These are phyloP conservation scores for Jamesozyma gamospora DNA, from an alignment of 805 yeast genomes.

Conservation along the genomic window DNA sequence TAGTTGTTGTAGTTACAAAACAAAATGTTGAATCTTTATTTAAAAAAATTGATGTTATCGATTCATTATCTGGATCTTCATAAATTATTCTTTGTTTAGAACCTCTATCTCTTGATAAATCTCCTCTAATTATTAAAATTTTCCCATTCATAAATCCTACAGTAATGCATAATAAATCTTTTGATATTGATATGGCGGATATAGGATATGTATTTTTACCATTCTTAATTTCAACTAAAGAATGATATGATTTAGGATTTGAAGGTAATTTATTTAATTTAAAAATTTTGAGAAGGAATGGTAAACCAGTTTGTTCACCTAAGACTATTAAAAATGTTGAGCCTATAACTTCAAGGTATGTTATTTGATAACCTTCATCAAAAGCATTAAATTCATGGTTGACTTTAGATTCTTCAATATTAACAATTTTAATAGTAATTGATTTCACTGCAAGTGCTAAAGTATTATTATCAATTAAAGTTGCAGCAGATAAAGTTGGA, in stretches of 20 bases:
- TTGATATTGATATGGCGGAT: slow-evolving; percentile 19
- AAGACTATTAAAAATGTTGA: slow-evolving; percentile 53
- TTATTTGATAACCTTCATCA: slow-evolving; percentile 46
- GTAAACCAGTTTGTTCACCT: slow-evolving; percentile 65
- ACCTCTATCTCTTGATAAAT: slow-evolving; percentile 78
- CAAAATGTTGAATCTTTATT: slow-evolving; percentile 40
- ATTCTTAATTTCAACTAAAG: slow-evolving; percentile 54
- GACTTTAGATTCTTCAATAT: slow-evolving; percentile 36
- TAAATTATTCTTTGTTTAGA: slow-evolving; percentile 75
- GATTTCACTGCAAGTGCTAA: slow-evolving; percentile 52
- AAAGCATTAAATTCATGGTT: slow-evolving; percentile 51
- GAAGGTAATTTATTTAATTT: slow-evolving; percentile 43
- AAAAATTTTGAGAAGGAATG: slow-evolving; percentile 65
- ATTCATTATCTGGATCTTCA: slow-evolving; percentile 51
- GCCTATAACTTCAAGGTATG: slow-evolving; percentile 41
- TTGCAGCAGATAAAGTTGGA: slow-evolving; percentile 54
- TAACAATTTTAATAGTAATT: slow-evolving; percentile 47
- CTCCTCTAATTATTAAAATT: slow-evolving; percentile 77
- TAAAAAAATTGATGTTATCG: slow-evolving; percentile 69
- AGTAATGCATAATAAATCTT: slow-evolving; percentile 21
- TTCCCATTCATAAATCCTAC: slow-evolving; percentile 46
- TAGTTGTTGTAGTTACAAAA: slow-evolving; percentile 67
- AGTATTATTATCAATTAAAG: slow-evolving; percentile 41
- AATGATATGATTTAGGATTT: slow-evolving; percentile 37
- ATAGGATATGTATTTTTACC: slow-evolving; percentile 74